These are phyloP conservation scores for Septoria linicola DNA, from an alignment of 2,329 filamentous ascomycete species.

Conservation along the genomic window DNA sequence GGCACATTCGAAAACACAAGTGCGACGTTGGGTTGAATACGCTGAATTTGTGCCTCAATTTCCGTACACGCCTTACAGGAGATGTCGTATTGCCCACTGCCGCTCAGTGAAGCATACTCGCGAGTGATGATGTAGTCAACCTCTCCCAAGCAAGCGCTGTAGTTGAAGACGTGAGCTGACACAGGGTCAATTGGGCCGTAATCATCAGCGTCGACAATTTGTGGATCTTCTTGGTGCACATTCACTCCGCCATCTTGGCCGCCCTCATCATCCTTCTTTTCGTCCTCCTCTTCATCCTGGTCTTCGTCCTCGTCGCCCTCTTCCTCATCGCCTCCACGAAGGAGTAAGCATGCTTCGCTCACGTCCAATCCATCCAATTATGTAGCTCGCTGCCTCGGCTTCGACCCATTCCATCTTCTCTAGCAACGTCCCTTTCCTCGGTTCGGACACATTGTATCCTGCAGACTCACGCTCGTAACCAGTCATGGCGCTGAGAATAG, in stretches of 20 bases:
- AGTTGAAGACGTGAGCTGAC: too few species aligned
- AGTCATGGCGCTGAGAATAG: conserved; percentile 5
- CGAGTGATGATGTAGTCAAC: neutral
- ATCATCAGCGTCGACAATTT: too few species aligned
- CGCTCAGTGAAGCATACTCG: conserved; percentile 1
- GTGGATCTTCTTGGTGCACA: too few species aligned
- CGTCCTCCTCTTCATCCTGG: neutral
- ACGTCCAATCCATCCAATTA: neutral
- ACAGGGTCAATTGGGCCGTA: too few species aligned
- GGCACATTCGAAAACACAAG: too few species aligned
- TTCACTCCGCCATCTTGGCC: neutral
- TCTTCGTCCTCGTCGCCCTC: neutral
- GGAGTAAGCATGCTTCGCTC: neutral
- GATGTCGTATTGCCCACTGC: conserved; percentile 1
- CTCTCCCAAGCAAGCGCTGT: neutral
- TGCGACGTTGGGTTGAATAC: neutral
- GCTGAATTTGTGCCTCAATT: neutral
- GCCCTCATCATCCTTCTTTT: neutral
- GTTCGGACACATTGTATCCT: conserved; percentile 9
- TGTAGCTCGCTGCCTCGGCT: neutral
- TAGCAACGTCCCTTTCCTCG: conserved; percentile 6
- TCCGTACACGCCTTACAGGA: neutral
- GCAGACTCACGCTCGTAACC: neutral
- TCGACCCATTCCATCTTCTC: conserved; percentile 16
- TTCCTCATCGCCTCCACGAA: neutral